Percentiles rank a stretch among this genome's conserved stretches.
phyloP scores from a whole-genome alignment of 441 rosid genomes.

The Rhodomyrtus psidioides region DNA sequence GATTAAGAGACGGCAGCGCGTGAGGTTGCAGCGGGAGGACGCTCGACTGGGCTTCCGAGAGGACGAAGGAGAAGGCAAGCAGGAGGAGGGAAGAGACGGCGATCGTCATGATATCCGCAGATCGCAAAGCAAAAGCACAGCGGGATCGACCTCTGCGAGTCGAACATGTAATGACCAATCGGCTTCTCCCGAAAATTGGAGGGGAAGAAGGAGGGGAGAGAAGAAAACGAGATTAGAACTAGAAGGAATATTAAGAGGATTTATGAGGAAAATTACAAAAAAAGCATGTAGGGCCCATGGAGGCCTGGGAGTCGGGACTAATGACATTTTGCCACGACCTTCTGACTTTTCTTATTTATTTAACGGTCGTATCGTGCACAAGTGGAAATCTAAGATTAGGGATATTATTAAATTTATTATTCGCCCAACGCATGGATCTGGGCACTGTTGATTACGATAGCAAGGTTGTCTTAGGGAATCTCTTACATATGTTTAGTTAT shows the following conservation, averaged over 20 bases:
- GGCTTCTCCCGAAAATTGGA: not conserved
- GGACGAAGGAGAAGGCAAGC: slow-evolving; percentile 10
- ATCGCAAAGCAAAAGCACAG: not conserved
- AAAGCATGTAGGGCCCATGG: not conserved
- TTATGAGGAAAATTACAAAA: not conserved
- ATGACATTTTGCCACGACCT: not conserved
- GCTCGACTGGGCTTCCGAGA: slow-evolving; percentile 21
- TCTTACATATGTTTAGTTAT: not conserved
- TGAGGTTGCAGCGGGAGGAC: slow-evolving; percentile 23
- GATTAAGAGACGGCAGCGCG: slow-evolving; percentile 35
- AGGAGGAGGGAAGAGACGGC: not conserved
- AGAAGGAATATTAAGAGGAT: not conserved
- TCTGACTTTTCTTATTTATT: not conserved
- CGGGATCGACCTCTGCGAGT: not conserved
- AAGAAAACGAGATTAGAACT: not conserved
- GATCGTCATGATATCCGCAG: not conserved
- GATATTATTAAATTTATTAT: no score
- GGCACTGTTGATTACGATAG: not conserved
- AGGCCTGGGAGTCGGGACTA: not conserved
- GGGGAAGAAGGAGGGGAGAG: not conserved
- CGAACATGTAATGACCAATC: not conserved
- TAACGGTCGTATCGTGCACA: not conserved
- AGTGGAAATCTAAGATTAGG: not conserved
- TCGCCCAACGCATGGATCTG: not conserved
- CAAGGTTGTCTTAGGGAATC: not conserved